These are phyloP conservation scores for Torulaspora franciscae DNA, from an alignment of 805 yeast genomes.

Conservation along the genomic window DNA sequence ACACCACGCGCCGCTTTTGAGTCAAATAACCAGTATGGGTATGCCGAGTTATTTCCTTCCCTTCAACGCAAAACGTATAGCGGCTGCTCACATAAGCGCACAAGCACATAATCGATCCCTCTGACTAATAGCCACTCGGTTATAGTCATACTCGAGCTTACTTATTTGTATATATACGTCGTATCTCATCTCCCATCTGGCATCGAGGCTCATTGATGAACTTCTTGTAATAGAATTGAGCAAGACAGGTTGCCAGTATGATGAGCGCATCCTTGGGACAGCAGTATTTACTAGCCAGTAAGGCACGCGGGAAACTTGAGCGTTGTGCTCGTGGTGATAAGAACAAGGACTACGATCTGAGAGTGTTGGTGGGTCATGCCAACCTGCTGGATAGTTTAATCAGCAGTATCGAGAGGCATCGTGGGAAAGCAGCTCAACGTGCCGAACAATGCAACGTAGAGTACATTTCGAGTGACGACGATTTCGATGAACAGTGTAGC, in stretches of 20 bases:
- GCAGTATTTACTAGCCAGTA: slow-evolving; percentile 20
- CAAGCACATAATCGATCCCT: neutral
- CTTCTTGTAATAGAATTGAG: no score
- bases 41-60: neutral
- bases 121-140: slow-evolving; percentile 7
- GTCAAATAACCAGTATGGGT: no score
- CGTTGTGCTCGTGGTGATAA: slow-evolving; percentile 16
- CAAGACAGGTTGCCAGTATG: neutral
- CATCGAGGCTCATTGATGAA: no score
- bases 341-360: slow-evolving; percentile 25
- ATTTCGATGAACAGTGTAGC: slow-evolving; percentile 13
- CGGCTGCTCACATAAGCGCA: neutral
- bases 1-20: neutral
- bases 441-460: slow-evolving; percentile 2
- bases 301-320: slow-evolving; percentile 24
- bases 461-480: slow-evolving; percentile 15
- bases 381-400: slow-evolving; percentile 31
- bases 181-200: no score
- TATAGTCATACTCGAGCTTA: no score
- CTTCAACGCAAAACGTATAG: neutral
- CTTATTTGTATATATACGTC: no score
- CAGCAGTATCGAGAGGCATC: slow-evolving; percentile 19
- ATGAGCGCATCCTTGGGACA: slow-evolving; percentile 12
- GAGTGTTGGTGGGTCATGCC: slow-evolving; percentile 35
- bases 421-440: slow-evolving; percentile 1